Base-by-base conservation (phyloP, 1,284 basidiomycete species). In the Trichosporon sp. region DNA sequence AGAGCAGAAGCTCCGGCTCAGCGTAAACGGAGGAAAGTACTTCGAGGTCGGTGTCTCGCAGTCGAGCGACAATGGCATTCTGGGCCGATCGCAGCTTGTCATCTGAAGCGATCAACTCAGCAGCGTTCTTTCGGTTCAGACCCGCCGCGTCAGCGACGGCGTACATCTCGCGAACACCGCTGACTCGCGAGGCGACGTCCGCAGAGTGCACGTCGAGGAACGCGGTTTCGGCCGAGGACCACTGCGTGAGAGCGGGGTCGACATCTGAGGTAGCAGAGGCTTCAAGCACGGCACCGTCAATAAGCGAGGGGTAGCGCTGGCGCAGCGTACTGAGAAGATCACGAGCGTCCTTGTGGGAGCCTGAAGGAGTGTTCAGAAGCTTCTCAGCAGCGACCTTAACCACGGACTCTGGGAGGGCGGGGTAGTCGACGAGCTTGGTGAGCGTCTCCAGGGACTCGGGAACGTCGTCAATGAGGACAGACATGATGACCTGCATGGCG, bases 11-110 rank as follows among this genome's bases (percentile, higher is more conserved):
- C 4, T 78, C 71, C 0, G 86, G 79, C 6, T 83, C 75, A 1
- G 81, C 78, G 74, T 93, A 93, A 2, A 95, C 80, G 0, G 83
- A 85, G 36, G 87, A 82, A 11, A 92, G 77, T 9, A 95, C 89
- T 0, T 78, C 70, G 1, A 80, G 66, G 34, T 86, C 84, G 4
- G 83, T 81, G 71, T 95, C 92, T 57, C 86, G 84, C 3, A 90
- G 74, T 1, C 90, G 85, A 13, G 86, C 84, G 19, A 87, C 61
- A 4, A 83, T 52, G 2, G 77, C 74, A 8, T 73, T 67, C 56
- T 71, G 72, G n/a, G 77, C 68, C 5, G 77, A 76, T 1, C 60
- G 46, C 16, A 68, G 61, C 56, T 74, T 71, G 27, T 68, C 67
- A 21, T 70, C 57, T 1, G 65, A 58, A 36, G 58, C 57, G 32